Evolutionary conservation across 345 rosid species (phyloP).

Genomic region (Salix arbutifolia): DNA sequence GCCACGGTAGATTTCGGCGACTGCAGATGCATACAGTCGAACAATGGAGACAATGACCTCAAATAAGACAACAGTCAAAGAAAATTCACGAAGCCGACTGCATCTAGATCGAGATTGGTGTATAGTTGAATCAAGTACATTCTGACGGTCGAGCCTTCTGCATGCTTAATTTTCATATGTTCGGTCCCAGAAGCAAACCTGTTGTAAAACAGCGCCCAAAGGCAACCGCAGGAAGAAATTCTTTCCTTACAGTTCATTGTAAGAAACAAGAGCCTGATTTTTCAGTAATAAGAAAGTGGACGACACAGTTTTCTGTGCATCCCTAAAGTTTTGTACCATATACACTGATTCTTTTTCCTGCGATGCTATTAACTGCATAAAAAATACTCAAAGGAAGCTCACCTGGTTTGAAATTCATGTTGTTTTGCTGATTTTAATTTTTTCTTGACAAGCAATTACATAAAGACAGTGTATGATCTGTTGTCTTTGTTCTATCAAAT

Average conservation of each 20-base stretch:
- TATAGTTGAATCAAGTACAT: background rate
- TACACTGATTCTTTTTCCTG: constrained; percentile 4
- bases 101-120: background rate
- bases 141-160: background rate
- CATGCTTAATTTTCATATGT: background rate
- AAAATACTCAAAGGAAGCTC: background rate
- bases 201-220: constrained; percentile 11
- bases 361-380: background rate
- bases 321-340: constrained; percentile 19
- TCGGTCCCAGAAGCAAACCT: constrained; percentile 1
- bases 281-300: constrained; percentile 6
- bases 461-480: too few species aligned
- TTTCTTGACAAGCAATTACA: too few species aligned
- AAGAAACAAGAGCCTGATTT: constrained; percentile 1
- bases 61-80: background rate
- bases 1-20: too few species aligned
- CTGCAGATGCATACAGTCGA: too few species aligned
- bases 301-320: constrained; percentile 11
- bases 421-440: too few species aligned
- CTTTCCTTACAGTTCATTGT: background rate
- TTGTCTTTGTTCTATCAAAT: too few species aligned
- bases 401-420: too few species aligned
- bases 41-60: background rate
- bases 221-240: background rate
- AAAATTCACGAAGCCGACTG: background rate